These are phyloP conservation scores for Debaryomyces hansenii DNA, from an alignment of 805 yeast species.

Conservation along the genomic window DNA sequence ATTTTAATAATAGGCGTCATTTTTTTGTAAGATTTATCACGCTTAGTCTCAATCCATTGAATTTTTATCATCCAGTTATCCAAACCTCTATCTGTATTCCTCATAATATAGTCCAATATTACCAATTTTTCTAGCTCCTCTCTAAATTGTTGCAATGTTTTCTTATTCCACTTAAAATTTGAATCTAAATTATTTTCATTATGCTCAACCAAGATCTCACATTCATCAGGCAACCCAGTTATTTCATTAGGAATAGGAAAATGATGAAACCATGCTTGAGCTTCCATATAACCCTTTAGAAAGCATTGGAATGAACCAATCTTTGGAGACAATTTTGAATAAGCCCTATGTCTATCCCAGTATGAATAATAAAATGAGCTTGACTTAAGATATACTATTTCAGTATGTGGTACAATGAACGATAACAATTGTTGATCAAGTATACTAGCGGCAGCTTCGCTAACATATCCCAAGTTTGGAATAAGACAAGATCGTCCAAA, in stretches of 20 bases:
- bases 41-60: slow-evolving; percentile 35
- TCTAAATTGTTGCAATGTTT: slow-evolving; percentile 50
- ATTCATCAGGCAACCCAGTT: slow-evolving; percentile 15
- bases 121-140: slow-evolving; percentile 68
- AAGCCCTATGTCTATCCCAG: slow-evolving; percentile 39
- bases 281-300: slow-evolving; percentile 56
- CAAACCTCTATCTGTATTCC: slow-evolving; percentile 73
- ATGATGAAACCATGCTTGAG: slow-evolving; percentile 55
- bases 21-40: not conserved
- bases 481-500: slow-evolving; percentile 73
- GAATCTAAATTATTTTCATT: slow-evolving; percentile 8
- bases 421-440: slow-evolving; percentile 60
- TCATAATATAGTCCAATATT: slow-evolving; percentile 66
- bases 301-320: slow-evolving; percentile 70
- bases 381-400: slow-evolving; percentile 50
- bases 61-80: slow-evolving; percentile 78
- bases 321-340: slow-evolving; percentile 41
- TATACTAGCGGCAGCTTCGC: slow-evolving; percentile 72
- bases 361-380: slow-evolving; percentile 52
- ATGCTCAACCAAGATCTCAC: slow-evolving; percentile 15
- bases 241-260: slow-evolving; percentile 53
- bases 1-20: slow-evolving; percentile 44
- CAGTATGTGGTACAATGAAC: slow-evolving; percentile 66
- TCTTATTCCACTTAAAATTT: slow-evolving; percentile 54
- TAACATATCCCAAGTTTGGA: slow-evolving; percentile 69